Conservation (phyloP, 345 rosid species). For the Bruguiera parviflora region DNA sequence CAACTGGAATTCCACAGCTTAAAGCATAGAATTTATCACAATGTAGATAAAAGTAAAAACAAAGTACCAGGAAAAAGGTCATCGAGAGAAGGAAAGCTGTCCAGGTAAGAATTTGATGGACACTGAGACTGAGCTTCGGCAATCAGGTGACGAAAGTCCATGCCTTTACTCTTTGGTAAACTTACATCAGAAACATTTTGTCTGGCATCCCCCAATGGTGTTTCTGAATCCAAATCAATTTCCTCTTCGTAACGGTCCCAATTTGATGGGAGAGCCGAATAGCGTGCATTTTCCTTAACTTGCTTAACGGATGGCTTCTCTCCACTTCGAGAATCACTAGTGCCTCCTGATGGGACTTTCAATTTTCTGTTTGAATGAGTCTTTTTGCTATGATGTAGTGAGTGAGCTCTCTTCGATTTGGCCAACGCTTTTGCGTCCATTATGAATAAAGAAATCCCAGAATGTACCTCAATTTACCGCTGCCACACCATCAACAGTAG, state of each 20-base stretch:
- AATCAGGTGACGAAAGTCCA: constrained; percentile 59
- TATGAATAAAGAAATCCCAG: neutral
- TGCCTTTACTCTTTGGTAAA: constrained; percentile 79
- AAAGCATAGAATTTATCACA: neutral
- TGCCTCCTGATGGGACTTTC: constrained; percentile 19
- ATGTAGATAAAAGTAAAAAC: neutral
- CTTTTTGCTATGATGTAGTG: constrained; percentile 60
- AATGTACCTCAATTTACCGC: neutral
- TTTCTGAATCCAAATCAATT: constrained; percentile 28
- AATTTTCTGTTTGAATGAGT: constrained; percentile 46
- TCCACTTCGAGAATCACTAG: constrained; percentile 23
- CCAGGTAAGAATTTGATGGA: constrained; percentile 30
- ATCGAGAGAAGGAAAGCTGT: constrained; percentile 41
- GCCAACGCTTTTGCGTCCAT: constrained; percentile 84
- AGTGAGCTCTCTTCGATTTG: constrained; percentile 84
- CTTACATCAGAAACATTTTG: constrained; percentile 29
- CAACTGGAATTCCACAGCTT: neutral
- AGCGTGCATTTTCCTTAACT: constrained; percentile 30
- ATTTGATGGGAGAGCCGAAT: constrained; percentile 63
- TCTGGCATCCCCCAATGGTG: constrained; percentile 16
- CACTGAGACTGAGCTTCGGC: constrained; percentile 65
- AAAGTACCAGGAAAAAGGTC: constrained; percentile 58
- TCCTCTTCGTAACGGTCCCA: constrained; percentile 72
- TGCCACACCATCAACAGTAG: neutral
- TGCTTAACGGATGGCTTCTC: constrained; percentile 39